These are phyloP conservation scores for Phyllosticta citribraziliensis DNA, from an alignment of 2,329 filamentous ascomycete species.

Conservation along the genomic window DNA sequence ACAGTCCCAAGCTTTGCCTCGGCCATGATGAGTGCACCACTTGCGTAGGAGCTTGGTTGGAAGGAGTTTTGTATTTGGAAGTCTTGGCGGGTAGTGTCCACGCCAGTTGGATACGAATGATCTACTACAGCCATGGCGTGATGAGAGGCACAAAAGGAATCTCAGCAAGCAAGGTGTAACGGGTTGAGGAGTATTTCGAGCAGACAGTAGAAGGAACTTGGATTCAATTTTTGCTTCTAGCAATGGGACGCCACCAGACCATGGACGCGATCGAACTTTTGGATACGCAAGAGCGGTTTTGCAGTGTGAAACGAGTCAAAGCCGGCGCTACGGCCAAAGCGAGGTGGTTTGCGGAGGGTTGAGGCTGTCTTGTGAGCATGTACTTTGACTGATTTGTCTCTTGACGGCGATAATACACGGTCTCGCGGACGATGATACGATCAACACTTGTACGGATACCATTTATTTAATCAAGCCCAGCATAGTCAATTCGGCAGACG, in stretches of 20 bases:
- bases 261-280: background rate
- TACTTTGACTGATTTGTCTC: too few species aligned
- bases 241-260: background rate
- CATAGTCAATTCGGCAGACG: too few species aligned
- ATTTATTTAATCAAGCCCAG: background rate
- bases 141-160: background rate
- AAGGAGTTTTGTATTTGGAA: background rate
- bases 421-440: background rate
- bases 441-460: background rate
- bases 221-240: background rate
- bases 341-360: too few species aligned
- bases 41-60: background rate
- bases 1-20: background rate
- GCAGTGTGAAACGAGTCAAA: background rate
- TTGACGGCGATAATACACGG: background rate
- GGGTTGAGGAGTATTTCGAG: background rate
- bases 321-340: too few species aligned
- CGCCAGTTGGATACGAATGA: background rate
- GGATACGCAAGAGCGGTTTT: background rate
- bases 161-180: background rate
- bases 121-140: background rate
- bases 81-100: background rate
- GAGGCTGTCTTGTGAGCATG: too few species aligned
- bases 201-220: background rate
- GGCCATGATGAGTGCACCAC: background rate